Evolutionary conservation across 495 filamentous ascomycete genomes (phyloP).

Genomic region (Aspergillus homomorphus): DNA sequence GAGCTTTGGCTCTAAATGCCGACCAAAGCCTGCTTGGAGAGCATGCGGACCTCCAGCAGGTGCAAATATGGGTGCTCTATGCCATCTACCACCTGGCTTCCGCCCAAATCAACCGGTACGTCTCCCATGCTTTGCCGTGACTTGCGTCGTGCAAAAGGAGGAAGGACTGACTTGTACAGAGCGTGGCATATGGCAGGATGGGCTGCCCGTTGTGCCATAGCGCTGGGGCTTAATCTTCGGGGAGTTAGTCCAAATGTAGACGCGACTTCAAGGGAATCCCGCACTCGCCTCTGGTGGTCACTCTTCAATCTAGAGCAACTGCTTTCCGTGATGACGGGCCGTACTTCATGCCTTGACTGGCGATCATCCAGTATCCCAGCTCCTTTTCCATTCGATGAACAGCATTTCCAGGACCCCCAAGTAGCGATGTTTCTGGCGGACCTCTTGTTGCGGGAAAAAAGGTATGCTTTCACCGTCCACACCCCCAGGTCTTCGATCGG

Average conservation of each 20-base stretch:
- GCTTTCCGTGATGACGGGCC: slow-evolving; percentile 55
- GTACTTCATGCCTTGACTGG: slow-evolving; percentile 48
- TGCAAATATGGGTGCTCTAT: slow-evolving; percentile 49
- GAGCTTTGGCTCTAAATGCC: slow-evolving; percentile 10
- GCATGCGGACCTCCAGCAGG: slow-evolving; percentile 48
- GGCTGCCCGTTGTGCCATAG: slow-evolving; percentile 48
- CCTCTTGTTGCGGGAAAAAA: neutral
- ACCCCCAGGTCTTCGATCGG: slow-evolving; percentile 7
- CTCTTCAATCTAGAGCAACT: slow-evolving; percentile 55
- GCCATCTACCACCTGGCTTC: slow-evolving; percentile 53
- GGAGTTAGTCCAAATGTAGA: slow-evolving; percentile 40
- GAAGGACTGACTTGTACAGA: slow-evolving; percentile 26
- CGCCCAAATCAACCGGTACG: slow-evolving; percentile 53
- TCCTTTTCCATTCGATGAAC: slow-evolving; percentile 50
- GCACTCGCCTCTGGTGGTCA: slow-evolving; percentile 57
- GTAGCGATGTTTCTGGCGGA: neutral
- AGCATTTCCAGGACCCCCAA: slow-evolving; percentile 22
- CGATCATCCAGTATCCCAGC: slow-evolving; percentile 48
- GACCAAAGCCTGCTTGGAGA: slow-evolving; percentile 36
- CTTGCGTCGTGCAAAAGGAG: neutral
- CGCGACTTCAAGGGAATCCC: slow-evolving; percentile 19
- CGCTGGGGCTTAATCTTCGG: slow-evolving; percentile 53
- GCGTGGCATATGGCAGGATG: slow-evolving; percentile 53
- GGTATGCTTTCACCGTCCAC: neutral
- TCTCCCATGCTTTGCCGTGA: neutral